These are phyloP conservation scores for Brassica rapa DNA, from an alignment of 345 rosid species.

Conservation along the genomic window DNA sequence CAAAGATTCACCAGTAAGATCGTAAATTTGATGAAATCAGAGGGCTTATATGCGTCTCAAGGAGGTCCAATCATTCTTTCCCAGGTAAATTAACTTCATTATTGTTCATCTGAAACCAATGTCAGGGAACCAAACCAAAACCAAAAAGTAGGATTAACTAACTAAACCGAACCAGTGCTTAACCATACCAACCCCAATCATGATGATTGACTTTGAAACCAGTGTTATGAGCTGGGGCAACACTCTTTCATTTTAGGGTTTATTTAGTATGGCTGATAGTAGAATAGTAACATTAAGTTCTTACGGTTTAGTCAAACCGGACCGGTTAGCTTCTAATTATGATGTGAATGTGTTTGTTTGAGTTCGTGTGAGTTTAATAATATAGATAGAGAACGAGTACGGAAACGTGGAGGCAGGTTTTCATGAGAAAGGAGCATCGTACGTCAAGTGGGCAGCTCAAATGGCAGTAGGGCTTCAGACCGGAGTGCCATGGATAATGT, in stretches of 20 bases:
- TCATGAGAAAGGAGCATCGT: conserved; percentile 54
- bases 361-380: neutral
- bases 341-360: conserved; percentile 3
- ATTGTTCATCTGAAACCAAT: neutral
- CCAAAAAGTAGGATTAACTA: neutral
- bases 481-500: conserved; percentile 97
- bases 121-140: neutral
- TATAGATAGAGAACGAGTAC: conserved; percentile 92
- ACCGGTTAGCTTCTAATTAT: neutral
- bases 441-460: conserved; percentile 74
- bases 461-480: conserved; percentile 74
- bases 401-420: conserved; percentile 57
- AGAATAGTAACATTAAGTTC: neutral
- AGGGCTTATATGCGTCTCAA: conserved; percentile 77
- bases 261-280: neutral
- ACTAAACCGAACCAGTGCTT: neutral
- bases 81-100: conserved; percentile 49
- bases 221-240: neutral
- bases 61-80: conserved; percentile 94
- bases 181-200: neutral
- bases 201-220: neutral
- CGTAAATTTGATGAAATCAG: conserved; percentile 73
- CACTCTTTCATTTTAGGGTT: neutral
- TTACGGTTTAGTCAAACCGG: neutral
- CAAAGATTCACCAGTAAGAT: conserved; percentile 65